These are phyloP conservation scores for Nepenthes alata DNA, from an alignment of 179 eudicot genomes.

Conservation along the genomic window DNA sequence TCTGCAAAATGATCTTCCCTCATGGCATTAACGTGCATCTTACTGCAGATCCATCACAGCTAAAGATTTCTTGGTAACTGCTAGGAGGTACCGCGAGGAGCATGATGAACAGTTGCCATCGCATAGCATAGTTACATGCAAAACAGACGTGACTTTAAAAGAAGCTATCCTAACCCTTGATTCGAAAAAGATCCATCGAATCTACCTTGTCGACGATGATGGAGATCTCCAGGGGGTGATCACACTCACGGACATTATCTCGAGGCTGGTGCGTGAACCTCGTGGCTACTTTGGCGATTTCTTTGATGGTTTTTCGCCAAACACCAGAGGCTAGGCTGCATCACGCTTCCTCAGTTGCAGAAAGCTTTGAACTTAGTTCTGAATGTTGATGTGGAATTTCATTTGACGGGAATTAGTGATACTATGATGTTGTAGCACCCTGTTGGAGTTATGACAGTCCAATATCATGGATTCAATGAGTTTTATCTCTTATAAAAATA, in stretches of 20 bases:
- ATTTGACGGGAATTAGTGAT: no score
- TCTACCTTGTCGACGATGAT: conserved; percentile 61
- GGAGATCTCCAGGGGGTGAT: conserved; percentile 70
- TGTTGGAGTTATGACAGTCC: no score
- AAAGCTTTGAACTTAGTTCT: neutral
- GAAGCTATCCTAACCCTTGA: conserved; percentile 65
- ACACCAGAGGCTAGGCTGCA: conserved; percentile 41
- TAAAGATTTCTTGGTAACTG: conserved; percentile 69
- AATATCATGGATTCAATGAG: no score
- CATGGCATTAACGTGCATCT: neutral
- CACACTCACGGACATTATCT: conserved; percentile 88
- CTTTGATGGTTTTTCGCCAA: conserved; percentile 73
- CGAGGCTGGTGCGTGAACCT: conserved; percentile 91
- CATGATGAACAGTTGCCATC: conserved; percentile 26
- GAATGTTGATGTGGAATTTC: no score
- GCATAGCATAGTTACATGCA: conserved; percentile 63
- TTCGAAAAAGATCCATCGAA: conserved; percentile 60
- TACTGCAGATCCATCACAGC: conserved; percentile 77
- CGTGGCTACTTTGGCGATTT: conserved; percentile 89
- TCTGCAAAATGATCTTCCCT: neutral
- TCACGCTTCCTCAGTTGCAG: neutral
- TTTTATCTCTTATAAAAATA: no score
- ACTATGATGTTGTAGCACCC: no score
- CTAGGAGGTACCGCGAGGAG: conserved; percentile 52
- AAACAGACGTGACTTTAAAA: conserved; percentile 45